Evolutionary conservation across 495 filamentous ascomycete genomes (phyloP), one percentile per base, ranked within the genome.

Genomic region (Aspergillus asperescens): DNA sequence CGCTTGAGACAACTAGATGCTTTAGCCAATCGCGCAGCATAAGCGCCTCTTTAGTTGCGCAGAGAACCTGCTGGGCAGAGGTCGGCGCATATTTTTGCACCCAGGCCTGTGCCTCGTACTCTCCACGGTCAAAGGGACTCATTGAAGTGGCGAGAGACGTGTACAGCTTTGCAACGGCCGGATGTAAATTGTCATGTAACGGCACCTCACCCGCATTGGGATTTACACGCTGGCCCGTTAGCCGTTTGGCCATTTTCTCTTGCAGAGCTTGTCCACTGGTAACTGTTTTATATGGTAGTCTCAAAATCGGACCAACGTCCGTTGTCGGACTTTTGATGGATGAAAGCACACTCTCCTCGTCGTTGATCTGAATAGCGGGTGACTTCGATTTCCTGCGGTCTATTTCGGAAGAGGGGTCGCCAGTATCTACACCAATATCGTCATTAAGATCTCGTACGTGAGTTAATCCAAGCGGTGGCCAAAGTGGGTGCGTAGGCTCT

Each of bases 1-100:
- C 86, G 5, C 85, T 77, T 18, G 81, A 80, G 0, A 96, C 83
- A 37, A 80, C 86, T 13, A 94, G 74, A 32, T 73, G 78, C 28
- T 76, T 76, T n/a, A 99, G 73, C 94, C 94, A 99, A 44, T 95
- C 84, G 40, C 81, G 80, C 25, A 99, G 65, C 24, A 94, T 70
- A 6, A 74, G 65, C 5, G 79, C 81, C 64, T 96, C 89, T 8
- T 69, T 79, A 0, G 88, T 87, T 16, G 72, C 61, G 61, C 96
- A 91, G 19, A 99, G 78, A 1, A 96, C 86, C 52, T 91, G 81
- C 5, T 72, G 72, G 1, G 89, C 82, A 20, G 63, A 72, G 24
- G 61, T 70, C 0, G 94, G 94, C 1, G 89, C 82, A 72, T 96
- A 96, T 58, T 99, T 99, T 24, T 90, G 84, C 2, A 71, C 59